phyloP scores from a whole-genome alignment of 1,139 yeast genomes.

The Debaryomyces robertsiae region DNA sequence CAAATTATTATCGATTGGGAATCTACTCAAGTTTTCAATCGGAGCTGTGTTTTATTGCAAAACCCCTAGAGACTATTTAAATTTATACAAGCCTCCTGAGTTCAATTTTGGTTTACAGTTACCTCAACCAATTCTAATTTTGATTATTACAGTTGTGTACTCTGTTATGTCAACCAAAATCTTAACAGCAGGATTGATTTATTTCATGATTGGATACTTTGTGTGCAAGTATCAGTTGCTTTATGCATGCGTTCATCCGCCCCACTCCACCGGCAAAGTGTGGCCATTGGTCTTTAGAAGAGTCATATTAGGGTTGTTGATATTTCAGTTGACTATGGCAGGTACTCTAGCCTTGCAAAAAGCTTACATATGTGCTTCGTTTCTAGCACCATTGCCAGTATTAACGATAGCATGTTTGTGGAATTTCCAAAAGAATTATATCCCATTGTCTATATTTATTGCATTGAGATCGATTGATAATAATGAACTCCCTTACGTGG shows the following conservation, averaged over 20 bases:
- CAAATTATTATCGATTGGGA: conserved; percentile 69
- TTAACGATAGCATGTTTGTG: conserved; percentile 68
- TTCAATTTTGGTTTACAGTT: conserved; percentile 66
- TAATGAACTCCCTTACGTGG: conserved; percentile 16
- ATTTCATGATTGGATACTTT: conserved; percentile 62
- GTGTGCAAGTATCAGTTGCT: conserved; percentile 67
- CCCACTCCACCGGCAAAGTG: conserved; percentile 69
- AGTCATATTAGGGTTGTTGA: conserved; percentile 56
- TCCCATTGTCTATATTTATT: conserved; percentile 80
- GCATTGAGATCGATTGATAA: conserved; percentile 63
- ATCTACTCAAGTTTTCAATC: conserved; percentile 58
- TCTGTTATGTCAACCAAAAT: conserved; percentile 68
- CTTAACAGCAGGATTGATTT: conserved; percentile 63
- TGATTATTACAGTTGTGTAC: conserved; percentile 62
- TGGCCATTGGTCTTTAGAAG: conserved; percentile 70
- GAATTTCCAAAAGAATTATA: conserved; percentile 79
- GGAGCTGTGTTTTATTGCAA: conserved; percentile 49
- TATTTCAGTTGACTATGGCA: conserved; percentile 86
- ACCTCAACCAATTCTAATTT: conserved; percentile 65
- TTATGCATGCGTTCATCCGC: conserved; percentile 69
- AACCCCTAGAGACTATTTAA: conserved; percentile 58
- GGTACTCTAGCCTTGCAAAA: conserved; percentile 82
- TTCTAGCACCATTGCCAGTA: conserved; percentile 74
- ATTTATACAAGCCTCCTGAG: conserved; percentile 57
- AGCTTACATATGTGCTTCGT: conserved; percentile 73